These are phyloP conservation scores for Venturia pyrina DNA, from an alignment of 2,329 filamentous ascomycete genomes.

Conservation along the genomic window DNA sequence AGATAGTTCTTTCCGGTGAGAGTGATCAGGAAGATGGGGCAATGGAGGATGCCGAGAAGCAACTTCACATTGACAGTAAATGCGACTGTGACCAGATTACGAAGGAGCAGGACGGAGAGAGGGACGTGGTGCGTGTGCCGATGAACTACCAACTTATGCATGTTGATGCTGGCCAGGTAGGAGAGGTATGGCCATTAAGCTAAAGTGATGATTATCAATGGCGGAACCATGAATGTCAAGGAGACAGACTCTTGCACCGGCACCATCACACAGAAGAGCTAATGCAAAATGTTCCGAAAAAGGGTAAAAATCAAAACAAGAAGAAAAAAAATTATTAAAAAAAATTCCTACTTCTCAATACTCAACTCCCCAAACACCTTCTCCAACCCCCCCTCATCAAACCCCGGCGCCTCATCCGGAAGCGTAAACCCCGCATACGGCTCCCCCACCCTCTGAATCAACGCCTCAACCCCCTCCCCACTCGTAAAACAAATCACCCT, in stretches of 20 bases:
- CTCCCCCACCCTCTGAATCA: conserved; percentile 22
- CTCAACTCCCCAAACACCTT: neutral
- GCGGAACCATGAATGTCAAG: neutral
- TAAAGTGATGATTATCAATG: neutral
- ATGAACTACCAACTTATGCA: no score
- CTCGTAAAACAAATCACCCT: conserved; percentile 40
- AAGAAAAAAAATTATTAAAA: no score
- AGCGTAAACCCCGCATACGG: conserved; percentile 6
- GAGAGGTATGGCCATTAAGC: no score
- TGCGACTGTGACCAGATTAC: neutral
- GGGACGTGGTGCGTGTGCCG: neutral
- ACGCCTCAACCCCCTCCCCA: conserved; percentile 39
- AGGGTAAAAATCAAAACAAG: no score
- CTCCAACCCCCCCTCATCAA: neutral
- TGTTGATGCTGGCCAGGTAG: no score
- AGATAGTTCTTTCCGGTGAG: neutral
- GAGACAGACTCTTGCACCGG: neutral
- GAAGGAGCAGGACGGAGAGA: no score
- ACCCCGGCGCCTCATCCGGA: conserved; percentile 5
- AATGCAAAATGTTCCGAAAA: no score
- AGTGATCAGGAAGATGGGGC: neutral
- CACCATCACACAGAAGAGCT: no score
- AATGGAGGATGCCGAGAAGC: neutral
- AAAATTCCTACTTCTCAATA: neutral
- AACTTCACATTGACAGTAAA: neutral